phyloP scores from a whole-genome alignment of 192 early-diverging fungal species.

The Backusella psychrophila region DNA sequence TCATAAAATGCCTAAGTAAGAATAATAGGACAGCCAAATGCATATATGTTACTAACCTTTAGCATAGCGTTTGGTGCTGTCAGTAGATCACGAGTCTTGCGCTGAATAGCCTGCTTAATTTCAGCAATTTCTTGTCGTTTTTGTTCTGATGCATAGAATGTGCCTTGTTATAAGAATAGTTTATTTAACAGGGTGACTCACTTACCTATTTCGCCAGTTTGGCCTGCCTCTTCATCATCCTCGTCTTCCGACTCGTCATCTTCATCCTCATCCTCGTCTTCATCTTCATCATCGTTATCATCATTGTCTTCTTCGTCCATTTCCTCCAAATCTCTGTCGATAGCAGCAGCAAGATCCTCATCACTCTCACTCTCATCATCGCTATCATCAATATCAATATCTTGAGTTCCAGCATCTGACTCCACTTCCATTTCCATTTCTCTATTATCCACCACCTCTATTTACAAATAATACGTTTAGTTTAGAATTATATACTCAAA shows the following conservation, averaged over 20 bases:
- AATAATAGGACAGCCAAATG: background rate
- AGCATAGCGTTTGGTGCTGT: constrained; percentile 71
- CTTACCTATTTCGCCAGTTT: constrained; percentile 41
- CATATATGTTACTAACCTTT: constrained; percentile 47
- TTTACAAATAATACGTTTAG: background rate
- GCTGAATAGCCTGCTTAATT: constrained; percentile 54
- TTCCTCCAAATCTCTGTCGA: constrained; percentile 43
- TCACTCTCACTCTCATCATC: constrained; percentile 44
- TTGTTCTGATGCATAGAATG: constrained; percentile 27
- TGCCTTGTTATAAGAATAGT: background rate
- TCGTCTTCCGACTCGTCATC: constrained; percentile 52
- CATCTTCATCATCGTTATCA: constrained; percentile 49
- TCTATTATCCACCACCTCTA: constrained; percentile 36
- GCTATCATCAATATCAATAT: constrained; percentile 43
- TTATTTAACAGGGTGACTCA: background rate
- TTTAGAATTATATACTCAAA: background rate
- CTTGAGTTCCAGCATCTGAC: constrained; percentile 34
- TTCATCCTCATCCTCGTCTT: constrained; percentile 51
- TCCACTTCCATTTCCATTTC: constrained; percentile 32
- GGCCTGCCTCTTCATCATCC: constrained; percentile 37
- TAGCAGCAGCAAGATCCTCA: constrained; percentile 41
- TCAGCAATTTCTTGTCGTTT: constrained; percentile 64
- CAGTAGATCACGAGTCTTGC: constrained; percentile 49
- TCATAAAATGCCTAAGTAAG: background rate
- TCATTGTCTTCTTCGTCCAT: constrained; percentile 49